phyloP scores from a whole-genome alignment of 345 rosid genomes.

The Eucalyptus decipiens region DNA sequence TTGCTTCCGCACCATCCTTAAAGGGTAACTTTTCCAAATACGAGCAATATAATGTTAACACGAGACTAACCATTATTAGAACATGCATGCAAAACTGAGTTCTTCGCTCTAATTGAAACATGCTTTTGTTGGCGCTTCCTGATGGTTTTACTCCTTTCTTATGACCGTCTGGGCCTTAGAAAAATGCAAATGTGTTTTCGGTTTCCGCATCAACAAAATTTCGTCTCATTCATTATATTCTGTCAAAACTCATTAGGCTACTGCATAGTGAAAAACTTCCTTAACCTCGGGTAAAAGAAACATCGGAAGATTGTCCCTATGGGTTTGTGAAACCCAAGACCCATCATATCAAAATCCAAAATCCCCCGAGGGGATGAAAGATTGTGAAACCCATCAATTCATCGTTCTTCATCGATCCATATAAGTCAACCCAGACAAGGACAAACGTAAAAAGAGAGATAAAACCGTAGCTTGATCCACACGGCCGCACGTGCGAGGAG shows the following conservation, averaged over 20 bases:
- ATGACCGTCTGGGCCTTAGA: neutral
- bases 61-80: neutral
- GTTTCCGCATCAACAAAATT: neutral
- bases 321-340: neutral
- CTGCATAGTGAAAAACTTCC: neutral
- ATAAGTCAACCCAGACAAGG: slow-evolving; percentile 33
- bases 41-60: neutral
- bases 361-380: neutral
- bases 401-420: neutral
- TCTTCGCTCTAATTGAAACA: neutral
- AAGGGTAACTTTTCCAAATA: neutral
- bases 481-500: neutral
- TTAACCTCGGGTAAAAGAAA: neutral
- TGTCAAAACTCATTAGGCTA: neutral
- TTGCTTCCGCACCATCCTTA: neutral
- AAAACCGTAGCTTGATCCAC: neutral
- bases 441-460: slow-evolving; percentile 2
- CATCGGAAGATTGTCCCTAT: neutral
- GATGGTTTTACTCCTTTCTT: neutral
- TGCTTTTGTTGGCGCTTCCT: neutral
- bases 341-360: neutral
- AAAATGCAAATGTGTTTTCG: neutral
- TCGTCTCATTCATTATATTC: neutral
- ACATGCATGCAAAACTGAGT: neutral
- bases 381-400: neutral